Evolutionary conservation across 805 yeast genomes (phyloP).

Genomic region (Metschnikowia aberdeeniae): DNA sequence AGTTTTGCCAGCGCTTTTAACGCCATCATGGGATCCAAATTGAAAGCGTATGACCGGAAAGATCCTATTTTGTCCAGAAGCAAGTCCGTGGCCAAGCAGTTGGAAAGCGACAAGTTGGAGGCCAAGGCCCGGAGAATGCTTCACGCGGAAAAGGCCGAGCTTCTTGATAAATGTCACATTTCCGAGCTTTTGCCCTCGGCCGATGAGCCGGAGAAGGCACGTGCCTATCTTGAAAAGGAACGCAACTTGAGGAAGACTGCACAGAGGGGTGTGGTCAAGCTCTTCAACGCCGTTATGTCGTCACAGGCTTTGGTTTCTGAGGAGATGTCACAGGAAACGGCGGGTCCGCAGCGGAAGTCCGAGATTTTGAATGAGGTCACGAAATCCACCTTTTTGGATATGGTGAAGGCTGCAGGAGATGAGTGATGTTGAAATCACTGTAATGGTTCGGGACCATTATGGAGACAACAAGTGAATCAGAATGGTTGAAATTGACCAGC

Average conservation of each 20-base stretch:
- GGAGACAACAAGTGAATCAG: background rate
- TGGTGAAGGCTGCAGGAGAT: conserved; percentile 76
- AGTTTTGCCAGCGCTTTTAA: conserved; percentile 78
- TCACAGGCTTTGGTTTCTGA: conserved; percentile 63
- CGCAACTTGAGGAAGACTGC: conserved; percentile 71
- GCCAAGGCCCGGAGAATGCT: conserved; percentile 73
- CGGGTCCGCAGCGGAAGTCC: conserved; percentile 48
- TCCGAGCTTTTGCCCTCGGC: conserved; percentile 61
- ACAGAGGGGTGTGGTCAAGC: conserved; percentile 80
- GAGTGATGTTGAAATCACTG: background rate
- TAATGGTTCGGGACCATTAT: background rate
- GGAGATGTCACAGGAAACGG: conserved; percentile 45
- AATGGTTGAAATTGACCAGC: too few relatives aligned
- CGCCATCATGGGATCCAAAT: conserved; percentile 77
- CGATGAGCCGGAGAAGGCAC: conserved; percentile 52
- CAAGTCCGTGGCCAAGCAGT: conserved; percentile 60
- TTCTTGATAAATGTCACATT: conserved; percentile 63
- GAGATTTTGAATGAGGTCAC: conserved; percentile 72
- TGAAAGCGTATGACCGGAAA: conserved; percentile 83
- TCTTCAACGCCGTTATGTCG: conserved; percentile 77
- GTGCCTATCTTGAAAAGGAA: conserved; percentile 63
- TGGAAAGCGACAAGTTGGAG: conserved; percentile 79
- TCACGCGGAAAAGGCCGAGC: conserved; percentile 64
- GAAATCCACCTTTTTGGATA: conserved; percentile 83
- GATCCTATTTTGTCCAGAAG: conserved; percentile 92